Base-by-base conservation (phyloP, 2,329 filamentous ascomycete species). In the Cladosporium sp. region DNA sequence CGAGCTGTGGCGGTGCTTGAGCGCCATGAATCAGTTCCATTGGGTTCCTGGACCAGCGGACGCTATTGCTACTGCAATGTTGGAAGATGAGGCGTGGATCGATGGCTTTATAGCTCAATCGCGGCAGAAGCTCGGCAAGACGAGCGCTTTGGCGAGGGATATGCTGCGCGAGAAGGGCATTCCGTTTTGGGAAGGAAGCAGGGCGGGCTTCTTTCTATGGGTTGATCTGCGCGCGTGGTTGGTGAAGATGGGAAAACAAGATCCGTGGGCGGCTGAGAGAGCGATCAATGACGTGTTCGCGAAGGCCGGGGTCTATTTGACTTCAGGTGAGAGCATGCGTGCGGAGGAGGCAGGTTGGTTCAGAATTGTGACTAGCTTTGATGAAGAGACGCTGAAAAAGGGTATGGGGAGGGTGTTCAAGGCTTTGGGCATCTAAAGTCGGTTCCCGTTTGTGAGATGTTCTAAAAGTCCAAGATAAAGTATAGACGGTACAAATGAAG, bases 341-440 rank as follows among this genome's bases (percentile, higher is more conserved):
- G 69, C 70, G 0, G 71, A 71, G 16, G 63, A 71, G 49, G 66
- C 72, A 1, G 79, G 80, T 0, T 79, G 74, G 72, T 82, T 81
- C 56, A 66, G 80, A 2, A 43, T 83, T 14, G 74, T 82, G 0
- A 82, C 77, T 53, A 73, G 70, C 13, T 43, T 16, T 18, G 48
- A 50, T 43, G 48, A 53, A 19, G 45, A 48, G 41, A 37, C 46
- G 31, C 14, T 54, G 52, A 49, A 34, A 1, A 68, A 74, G 56
- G 73, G 72, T 0, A 59, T 75, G 32, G 62, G 52, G n/a, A 59
- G 56, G 31, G 43, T 60, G 9, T 54, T 60, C 32, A 40, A 56
- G 40, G 54, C 54, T 28, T 19, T 57, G 9, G 43, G 35, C n/a
- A 16, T 38, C 10, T 38, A 18, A 14, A 28, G 5, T 7, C 22